Percentiles rank a stretch among this genome's conserved stretches.
Evolutionary conservation across 2,329 filamentous ascomycete species (phyloP).

Genomic region (Mycogone perniciosa): DNA sequence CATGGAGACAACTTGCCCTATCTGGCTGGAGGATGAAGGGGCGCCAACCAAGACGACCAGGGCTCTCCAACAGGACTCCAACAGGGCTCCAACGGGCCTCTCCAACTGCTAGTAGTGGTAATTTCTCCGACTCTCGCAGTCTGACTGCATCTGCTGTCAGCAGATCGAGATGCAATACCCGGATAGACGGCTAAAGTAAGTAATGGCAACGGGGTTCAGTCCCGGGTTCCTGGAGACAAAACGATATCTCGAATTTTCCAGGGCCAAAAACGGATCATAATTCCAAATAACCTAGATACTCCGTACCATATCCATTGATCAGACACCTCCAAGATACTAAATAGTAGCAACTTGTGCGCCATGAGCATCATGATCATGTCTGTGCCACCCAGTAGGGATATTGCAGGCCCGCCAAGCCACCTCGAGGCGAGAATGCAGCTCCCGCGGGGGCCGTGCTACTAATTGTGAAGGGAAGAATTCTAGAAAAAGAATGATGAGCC

Average conservation of each 20-base stretch:
- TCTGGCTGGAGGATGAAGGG: conserved; percentile 2
- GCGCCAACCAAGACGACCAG: not conserved
- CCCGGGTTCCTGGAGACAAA: not conserved
- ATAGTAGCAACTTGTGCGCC: no score
- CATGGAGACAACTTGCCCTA: not conserved
- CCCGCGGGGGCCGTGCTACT: not conserved
- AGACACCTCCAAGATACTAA: no score
- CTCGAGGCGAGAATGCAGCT: no score
- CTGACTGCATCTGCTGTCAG: conserved; percentile 10
- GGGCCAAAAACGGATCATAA: no score
- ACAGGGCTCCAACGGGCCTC: not conserved
- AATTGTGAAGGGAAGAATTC: conserved; percentile 7
- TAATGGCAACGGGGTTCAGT: not conserved
- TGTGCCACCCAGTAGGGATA: no score
- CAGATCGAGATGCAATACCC: conserved; percentile 10
- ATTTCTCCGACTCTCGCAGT: conserved; percentile 6
- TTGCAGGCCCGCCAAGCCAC: no score
- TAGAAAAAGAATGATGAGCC: conserved; percentile 7
- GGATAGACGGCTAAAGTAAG: conserved; percentile 7
- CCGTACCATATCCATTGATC: no score
- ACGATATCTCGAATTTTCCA: not conserved
- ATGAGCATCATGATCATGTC: no score
- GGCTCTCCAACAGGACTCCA: not conserved
- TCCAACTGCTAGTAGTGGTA: not conserved
- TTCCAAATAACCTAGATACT: no score